A percentile compares a stretch with the other conserved stretches of the same genome.
Evolutionary conservation across 768 basidiomycete species (phyloP).

Genomic region (Amanita polypyramis): DNA sequence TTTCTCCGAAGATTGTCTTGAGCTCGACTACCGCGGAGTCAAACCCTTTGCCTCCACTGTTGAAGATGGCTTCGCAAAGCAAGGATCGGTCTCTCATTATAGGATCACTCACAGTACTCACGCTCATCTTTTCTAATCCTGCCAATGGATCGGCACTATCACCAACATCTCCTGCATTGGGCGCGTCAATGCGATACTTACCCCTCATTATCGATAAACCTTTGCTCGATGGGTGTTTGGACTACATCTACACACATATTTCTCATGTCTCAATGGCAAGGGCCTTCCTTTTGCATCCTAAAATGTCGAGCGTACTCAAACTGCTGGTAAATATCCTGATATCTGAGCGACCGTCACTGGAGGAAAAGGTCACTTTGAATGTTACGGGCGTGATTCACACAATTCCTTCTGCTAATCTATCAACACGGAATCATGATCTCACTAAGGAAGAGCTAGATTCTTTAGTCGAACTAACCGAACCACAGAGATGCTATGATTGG

Average conservation of each 20-base stretch:
- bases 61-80: conserved; percentile 43
- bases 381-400: conserved; percentile 51
- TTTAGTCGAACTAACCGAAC: conserved; percentile 52
- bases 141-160: conserved; percentile 44
- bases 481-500: conserved; percentile 80
- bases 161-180: conserved; percentile 47
- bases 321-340: conserved; percentile 59
- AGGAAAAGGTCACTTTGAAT: conserved; percentile 55
- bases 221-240: conserved; percentile 61
- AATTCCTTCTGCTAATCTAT: conserved; percentile 38
- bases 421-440: conserved; percentile 52
- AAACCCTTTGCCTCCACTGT: conserved; percentile 48
- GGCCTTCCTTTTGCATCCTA: conserved; percentile 60
- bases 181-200: conserved; percentile 57
- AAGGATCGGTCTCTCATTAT: conserved; percentile 72
- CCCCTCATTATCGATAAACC: conserved; percentile 62
- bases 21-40: conserved; percentile 16
- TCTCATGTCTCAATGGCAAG: conserved; percentile 68
- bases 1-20: conserved; percentile 36
- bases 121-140: conserved; percentile 50
- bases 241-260: conserved; percentile 67
- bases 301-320: conserved; percentile 61
- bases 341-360: conserved; percentile 47
- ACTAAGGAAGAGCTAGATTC: conserved; percentile 58
- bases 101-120: conserved; percentile 48